Base-by-base conservation (phyloP, 2,329 filamentous ascomycete species). In the Nothophaeocryptopus gaeumannii region DNA sequence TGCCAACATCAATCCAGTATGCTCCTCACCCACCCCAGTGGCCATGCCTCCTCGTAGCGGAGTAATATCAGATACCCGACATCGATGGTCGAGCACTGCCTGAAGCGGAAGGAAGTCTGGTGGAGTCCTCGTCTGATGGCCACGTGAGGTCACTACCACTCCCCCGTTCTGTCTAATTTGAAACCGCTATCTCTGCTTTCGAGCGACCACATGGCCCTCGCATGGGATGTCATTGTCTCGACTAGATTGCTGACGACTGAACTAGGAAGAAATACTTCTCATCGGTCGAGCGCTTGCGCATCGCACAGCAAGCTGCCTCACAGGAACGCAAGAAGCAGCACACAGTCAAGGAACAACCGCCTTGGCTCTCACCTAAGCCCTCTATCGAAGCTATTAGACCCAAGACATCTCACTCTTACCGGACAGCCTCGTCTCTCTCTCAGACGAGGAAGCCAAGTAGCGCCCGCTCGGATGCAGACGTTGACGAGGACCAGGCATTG, bases 241-340 rank as follows among this genome's bases (percentile, higher is more conserved):
- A n/a, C 16, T 15, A 14, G 14, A 37, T 15, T 32, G 51, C 61
- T 64, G 41, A 62, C 50, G 26, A 40, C 15, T 14, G 38, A 29
- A 30, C 32, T 65, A 76, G 74, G 62, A 70, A 70, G 63, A 77
- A 89, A 81, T 88, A 86, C 72, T 88, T 89, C 72, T 87, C 85
- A 30, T 84, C 81, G 7, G 76, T 86, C 55, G 86, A 89, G 69
- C 80, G 85, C 50, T 76, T 87, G 51, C 81, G 82, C 60, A 82
- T 89, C 65, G 79, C 79, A 43, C 81, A 83, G 60, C 71, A 70
- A 42, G 68, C 72, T 38, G 68, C 66, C 41, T 59, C 63, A 36
- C 60, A 67, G 41, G 59, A 65, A 47, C 61, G 62, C 15, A 58
- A 53, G 43, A 60, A 55, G 49, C 60, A 61, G 42, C 45, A 26